A percentile compares a stretch with the other conserved stretches of the same genome.
Conservation (phyloP, 208 protist genomes). For the Trypanosoma theileri region DNA sequence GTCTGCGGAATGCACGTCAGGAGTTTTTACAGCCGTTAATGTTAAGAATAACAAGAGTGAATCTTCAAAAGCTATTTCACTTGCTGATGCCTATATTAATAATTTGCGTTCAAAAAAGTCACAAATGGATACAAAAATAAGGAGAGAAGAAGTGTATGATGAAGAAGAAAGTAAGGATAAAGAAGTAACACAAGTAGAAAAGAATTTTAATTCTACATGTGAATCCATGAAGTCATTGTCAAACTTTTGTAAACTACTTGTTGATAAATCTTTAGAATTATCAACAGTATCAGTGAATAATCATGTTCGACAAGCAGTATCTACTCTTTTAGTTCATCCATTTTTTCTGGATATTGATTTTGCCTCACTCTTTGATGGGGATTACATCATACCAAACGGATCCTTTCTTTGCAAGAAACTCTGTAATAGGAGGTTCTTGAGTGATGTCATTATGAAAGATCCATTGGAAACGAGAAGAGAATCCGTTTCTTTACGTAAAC, state of each 20-base stretch:
- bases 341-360: conserved; percentile 58
- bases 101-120: too few relatives aligned
- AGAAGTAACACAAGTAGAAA: background rate
- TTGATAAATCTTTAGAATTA: conserved; percentile 41
- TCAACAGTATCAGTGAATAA: conserved; percentile 27
- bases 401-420: conserved; percentile 40
- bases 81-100: too few relatives aligned
- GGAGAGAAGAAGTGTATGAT: background rate
- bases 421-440: conserved; percentile 43
- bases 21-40: too few relatives aligned
- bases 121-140: too few relatives aligned
- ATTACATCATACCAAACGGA: conserved; percentile 38
- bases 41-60: too few relatives aligned
- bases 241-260: conserved; percentile 58
- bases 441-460: background rate
- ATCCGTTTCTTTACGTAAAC: background rate
- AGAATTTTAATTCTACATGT: conserved; percentile 7
- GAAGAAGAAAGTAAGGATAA: background rate
- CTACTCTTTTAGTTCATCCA: conserved; percentile 58
- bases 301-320: conserved; percentile 36
- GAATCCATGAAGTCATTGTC: conserved; percentile 7
- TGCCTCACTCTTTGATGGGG: conserved; percentile 66
- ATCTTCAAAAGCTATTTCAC: too few relatives aligned
- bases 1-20: too few relatives aligned
- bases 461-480: background rate